Evolutionary conservation across 257 asterid genomes (phyloP).

Genomic region (Echium plantagineum): DNA sequence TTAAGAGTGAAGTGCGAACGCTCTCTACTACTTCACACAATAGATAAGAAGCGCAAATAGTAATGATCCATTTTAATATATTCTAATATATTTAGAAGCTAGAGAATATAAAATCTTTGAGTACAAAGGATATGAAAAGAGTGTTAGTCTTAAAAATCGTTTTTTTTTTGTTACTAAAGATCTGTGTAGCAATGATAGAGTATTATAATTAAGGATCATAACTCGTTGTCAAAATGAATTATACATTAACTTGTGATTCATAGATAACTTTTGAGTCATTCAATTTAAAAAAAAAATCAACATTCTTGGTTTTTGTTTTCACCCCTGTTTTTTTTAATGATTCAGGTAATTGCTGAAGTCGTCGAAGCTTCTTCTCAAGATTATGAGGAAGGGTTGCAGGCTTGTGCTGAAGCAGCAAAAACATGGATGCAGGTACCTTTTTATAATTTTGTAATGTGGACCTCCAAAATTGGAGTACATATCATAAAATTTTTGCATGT

Average conservation of each 20-base stretch:
- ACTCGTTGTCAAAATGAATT: background rate
- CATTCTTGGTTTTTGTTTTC: background rate
- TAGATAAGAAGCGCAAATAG: too few species aligned
- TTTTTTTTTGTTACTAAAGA: background rate
- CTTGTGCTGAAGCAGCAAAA: conserved; percentile 67
- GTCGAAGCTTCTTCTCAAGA: conserved; percentile 64
- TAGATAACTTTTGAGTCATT: background rate
- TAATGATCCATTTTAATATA: too few species aligned
- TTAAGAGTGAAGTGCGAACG: too few species aligned
- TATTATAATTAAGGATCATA: background rate
- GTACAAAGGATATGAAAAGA: too few species aligned
- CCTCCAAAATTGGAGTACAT: background rate
- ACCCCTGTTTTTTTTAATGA: background rate
- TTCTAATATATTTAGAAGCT: too few species aligned
- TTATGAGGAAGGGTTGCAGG: conserved; percentile 81
- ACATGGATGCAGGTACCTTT: conserved; percentile 85
- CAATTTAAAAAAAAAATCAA: too few species aligned
- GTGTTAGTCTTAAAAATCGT: background rate
- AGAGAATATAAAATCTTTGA: too few species aligned
- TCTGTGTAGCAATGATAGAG: too few species aligned
- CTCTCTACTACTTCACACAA: too few species aligned
- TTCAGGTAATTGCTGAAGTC: conserved; percentile 75
- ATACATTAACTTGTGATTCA: background rate
- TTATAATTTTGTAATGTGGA: background rate
- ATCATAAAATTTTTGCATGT: too few species aligned